Conservation (phyloP, 495 filamentous ascomycete genomes). For the Aspergillus campestris region DNA sequence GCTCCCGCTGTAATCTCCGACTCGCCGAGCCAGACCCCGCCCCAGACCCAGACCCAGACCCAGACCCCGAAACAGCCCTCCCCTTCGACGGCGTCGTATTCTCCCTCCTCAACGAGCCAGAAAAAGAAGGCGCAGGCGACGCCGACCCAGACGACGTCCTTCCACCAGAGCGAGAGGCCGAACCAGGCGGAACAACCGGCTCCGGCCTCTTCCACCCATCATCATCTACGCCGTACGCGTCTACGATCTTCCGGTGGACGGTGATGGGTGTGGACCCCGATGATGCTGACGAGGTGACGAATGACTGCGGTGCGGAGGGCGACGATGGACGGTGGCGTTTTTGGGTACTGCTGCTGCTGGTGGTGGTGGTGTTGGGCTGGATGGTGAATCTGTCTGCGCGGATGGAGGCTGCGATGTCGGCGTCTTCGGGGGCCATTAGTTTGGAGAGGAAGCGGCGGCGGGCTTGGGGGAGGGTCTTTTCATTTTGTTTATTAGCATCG, state of each 20-base stretch:
- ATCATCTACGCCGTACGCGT: constrained; percentile 17
- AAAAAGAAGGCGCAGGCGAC: constrained; percentile 6
- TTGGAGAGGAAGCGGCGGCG: constrained; percentile 31
- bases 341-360: neutral
- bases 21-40: too few species aligned
- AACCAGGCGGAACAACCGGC: neutral
- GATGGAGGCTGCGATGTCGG: constrained; percentile 19
- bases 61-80: neutral
- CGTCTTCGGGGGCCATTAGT: constrained; percentile 25
- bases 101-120: neutral
- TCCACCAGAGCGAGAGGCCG: neutral
- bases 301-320: neutral
- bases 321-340: neutral
- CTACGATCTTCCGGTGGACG: constrained; percentile 9
- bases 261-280: neutral
- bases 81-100: neutral
- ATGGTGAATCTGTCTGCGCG: constrained; percentile 23
- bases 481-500: constrained; percentile 4
- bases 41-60: too few species aligned
- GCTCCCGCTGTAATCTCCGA: constrained; percentile 1
- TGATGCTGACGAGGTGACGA: neutral
- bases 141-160: neutral
- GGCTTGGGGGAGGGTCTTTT: constrained; percentile 32
- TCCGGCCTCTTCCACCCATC: constrained; percentile 11
- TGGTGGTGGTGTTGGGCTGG: neutral